Evolutionary conservation across 345 rosid species (phyloP), one percentile per base, ranked within the genome.

Genomic region (Crucihimalaya himalaica): DNA sequence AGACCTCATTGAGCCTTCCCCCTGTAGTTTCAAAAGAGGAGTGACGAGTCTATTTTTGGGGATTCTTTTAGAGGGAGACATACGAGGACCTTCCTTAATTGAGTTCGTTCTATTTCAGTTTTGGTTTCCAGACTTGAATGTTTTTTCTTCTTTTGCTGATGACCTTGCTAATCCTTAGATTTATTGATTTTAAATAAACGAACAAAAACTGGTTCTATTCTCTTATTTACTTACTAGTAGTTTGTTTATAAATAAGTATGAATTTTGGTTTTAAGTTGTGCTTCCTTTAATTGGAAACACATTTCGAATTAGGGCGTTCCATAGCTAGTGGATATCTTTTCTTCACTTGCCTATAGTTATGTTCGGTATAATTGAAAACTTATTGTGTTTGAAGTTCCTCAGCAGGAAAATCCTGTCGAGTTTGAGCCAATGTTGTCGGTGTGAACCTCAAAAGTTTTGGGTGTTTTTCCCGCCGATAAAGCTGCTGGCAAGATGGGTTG

Each of bases 401-500:
- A 34, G 77, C 81, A 79, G 84, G 81, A 58, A 32, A 61, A 55
- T 43, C 34, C 43, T 76, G 74, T 77, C 62, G 50, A 40, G 47
- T 31, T 46, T 78, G 74, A 77, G 76, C 76, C 75, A 77, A 52
- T 73, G 75, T 34, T 68, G 54, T 78, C 73, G 70, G 74, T 28
- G 62, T 50, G 71, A 70, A 37, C 76, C 66, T 66, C 65, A 56
- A 75, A 76, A 32, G 67, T 62, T 67, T 72, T 77, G 62, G 73
- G 31, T 74, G 15, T 74, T 78, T 35, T 74, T 70, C 56, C 23
- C 29, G 70, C 61, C 60, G 46, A 70, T 65, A 47, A 70, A 75
- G 81, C 75, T 81, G 70, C 66, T 71, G 39, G 76, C 81, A 59
- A 63, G 50, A 60, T 53, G 64, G 79, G 27, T 72, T 71, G 78